These are phyloP conservation scores for Neofusicoccum kwambonambiense DNA, from an alignment of 2,329 filamentous ascomycete genomes.

Conservation along the genomic window DNA sequence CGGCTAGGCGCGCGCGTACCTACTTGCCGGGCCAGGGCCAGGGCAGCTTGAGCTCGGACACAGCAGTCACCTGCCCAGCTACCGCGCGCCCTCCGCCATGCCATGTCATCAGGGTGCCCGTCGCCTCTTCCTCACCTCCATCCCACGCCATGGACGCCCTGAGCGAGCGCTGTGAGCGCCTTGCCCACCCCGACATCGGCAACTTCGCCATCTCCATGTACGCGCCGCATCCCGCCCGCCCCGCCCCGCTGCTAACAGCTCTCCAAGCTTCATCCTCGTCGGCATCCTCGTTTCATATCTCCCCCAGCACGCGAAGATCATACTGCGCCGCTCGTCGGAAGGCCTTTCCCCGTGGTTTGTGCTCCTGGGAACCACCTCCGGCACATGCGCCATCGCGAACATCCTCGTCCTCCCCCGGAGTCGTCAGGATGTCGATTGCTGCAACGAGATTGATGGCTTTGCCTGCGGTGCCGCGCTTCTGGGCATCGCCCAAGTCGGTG, in stretches of 20 bases:
- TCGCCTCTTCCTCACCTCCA: background rate
- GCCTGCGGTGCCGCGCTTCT: conserved; percentile 83
- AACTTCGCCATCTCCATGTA: conserved; percentile 58
- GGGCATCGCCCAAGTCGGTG: conserved; percentile 85
- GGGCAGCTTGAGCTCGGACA: conserved; percentile 17
- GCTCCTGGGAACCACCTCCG: conserved; percentile 86
- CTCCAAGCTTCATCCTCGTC: conserved; percentile 67
- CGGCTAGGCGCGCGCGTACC: background rate
- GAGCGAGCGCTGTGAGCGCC: conserved; percentile 46
- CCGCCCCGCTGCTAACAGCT: conserved; percentile 19
- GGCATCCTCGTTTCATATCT: conserved; percentile 92
- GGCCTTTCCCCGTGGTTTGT: conserved; percentile 96
- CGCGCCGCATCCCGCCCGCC: conserved; percentile 21
- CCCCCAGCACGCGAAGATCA: conserved; percentile 91
- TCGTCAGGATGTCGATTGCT: conserved; percentile 80
- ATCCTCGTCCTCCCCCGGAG: conserved; percentile 86
- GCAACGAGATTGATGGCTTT: conserved; percentile 73
- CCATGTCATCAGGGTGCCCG: background rate
- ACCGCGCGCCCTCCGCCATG: background rate
- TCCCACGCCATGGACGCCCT: conserved; percentile 12
- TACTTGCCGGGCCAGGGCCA: background rate
- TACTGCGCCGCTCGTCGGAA: conserved; percentile 79
- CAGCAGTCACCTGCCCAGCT: conserved; percentile 8
- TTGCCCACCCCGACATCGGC: conserved; percentile 51
- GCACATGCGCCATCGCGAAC: conserved; percentile 85